phyloP scores from a whole-genome alignment of 257 asterid species.

The Gentiana dahurica region DNA sequence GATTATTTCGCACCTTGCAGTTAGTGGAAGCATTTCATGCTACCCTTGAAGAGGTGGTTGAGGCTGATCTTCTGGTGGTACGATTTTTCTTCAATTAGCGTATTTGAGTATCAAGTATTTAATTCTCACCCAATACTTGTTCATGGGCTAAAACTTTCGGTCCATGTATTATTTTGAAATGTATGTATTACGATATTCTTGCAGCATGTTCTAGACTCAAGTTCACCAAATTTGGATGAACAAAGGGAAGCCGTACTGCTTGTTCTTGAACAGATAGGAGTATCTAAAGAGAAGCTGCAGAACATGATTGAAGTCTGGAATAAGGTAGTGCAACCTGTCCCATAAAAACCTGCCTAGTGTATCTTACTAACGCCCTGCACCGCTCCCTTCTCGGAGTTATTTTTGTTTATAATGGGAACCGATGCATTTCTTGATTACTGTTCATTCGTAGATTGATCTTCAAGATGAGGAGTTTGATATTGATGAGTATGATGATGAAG shows the following conservation, averaged over 20 bases:
- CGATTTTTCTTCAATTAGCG: constrained; percentile 5
- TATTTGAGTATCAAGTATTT: neutral
- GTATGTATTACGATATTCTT: constrained; percentile 4
- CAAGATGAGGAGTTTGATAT: constrained; percentile 27
- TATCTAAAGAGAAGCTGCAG: constrained; percentile 64
- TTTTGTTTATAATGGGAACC: neutral
- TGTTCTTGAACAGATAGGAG: constrained; percentile 74
- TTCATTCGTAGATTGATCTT: constrained; percentile 55
- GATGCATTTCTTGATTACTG: constrained; percentile 9
- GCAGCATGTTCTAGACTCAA: constrained; percentile 96
- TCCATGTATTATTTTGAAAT: neutral
- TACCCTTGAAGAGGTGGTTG: constrained; percentile 92
- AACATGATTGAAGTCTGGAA: constrained; percentile 98
- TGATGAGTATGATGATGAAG: constrained; percentile 29
- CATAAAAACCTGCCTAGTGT: neutral
- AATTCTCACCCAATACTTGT: neutral
- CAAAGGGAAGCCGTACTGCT: constrained; percentile 72
- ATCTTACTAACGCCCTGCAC: too few relatives aligned
- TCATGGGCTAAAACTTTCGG: neutral
- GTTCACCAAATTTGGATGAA: constrained; percentile 64
- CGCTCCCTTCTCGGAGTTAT: too few relatives aligned
- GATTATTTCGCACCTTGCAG: constrained; percentile 32
- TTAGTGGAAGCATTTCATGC: constrained; percentile 96
- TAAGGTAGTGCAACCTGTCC: constrained; percentile 33
- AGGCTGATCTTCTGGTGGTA: constrained; percentile 99